Percentiles rank a stretch among this genome's conserved stretches.
phyloP scores from a whole-genome alignment of 2,329 filamentous ascomycete species.

The Blumeria graminis region DNA sequence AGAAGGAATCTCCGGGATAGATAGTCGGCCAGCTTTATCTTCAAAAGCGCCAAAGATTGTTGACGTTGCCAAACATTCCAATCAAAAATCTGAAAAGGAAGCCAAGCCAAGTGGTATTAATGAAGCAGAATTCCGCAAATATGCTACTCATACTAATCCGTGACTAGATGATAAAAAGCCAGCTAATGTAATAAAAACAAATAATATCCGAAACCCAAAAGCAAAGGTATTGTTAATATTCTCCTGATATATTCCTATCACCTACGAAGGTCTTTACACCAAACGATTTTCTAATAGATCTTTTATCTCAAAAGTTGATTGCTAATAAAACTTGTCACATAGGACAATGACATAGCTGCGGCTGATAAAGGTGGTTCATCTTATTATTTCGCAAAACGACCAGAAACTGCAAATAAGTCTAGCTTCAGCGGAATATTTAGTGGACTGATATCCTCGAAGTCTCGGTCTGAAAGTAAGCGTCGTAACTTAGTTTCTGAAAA shows the following conservation, averaged over 20 bases:
- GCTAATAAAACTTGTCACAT: constrained; percentile 34
- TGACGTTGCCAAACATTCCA: constrained; percentile 27
- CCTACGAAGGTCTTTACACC: constrained; percentile 2
- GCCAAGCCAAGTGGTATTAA: constrained; percentile 15
- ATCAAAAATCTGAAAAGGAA: constrained; percentile 22
- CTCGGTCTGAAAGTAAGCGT: constrained; percentile 23
- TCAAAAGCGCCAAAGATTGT: constrained; percentile 61
- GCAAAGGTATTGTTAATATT: neutral
- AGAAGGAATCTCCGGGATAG: constrained; percentile 35
- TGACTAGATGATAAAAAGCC: constrained; percentile 22
- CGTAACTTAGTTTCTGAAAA: constrained; percentile 27
- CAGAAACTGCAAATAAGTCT: constrained; percentile 35
- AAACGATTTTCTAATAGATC: neutral
- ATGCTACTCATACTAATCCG: constrained; percentile 10
- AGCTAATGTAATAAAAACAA: constrained; percentile 18
- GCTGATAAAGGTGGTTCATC: constrained; percentile 26
- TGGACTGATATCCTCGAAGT: constrained; percentile 23
- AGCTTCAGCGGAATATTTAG: constrained; percentile 37
- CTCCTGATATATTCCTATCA: constrained; percentile 2
- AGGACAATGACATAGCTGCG: constrained; percentile 39
- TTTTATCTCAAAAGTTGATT: constrained; percentile 7
- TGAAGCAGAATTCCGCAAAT: constrained; percentile 27
- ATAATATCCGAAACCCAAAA: constrained; percentile 19
- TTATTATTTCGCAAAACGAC: constrained; percentile 24
- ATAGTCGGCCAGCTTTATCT: constrained; percentile 28